A percentile compares a stretch with the other conserved stretches of the same genome.
Evolutionary conservation across 2,329 filamentous ascomycete species (phyloP).

Genomic region (Lithohypha guttulata): DNA sequence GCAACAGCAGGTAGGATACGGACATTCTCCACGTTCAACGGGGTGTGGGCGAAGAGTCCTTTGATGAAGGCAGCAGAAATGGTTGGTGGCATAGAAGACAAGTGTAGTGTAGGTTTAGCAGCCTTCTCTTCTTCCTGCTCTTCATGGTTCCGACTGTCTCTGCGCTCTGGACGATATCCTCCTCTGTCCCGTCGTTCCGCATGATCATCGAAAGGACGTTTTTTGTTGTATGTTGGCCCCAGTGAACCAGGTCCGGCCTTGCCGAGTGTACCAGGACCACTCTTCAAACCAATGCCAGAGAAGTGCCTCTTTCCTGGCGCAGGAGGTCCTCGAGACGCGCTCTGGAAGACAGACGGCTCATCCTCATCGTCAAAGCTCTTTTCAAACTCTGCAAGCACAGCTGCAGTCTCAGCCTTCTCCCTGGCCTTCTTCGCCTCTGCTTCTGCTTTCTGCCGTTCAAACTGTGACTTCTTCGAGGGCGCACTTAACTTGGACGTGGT

Average conservation of each 20-base stretch:
- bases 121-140: conserved; percentile 38
- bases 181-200: conserved; percentile 27
- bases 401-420: conserved; percentile 77
- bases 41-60: conserved; percentile 37
- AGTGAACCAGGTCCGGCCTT: conserved; percentile 55
- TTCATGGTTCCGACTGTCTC: conserved; percentile 36
- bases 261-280: conserved; percentile 40
- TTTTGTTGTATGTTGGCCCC: conserved; percentile 46
- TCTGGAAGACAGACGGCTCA: conserved; percentile 18
- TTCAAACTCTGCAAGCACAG: conserved; percentile 77
- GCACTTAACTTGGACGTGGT: conserved; percentile 63
- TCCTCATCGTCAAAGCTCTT: conserved; percentile 51
- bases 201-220: conserved; percentile 40
- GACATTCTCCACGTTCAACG: conserved; percentile 59
- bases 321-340: conserved; percentile 24
- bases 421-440: conserved; percentile 76
- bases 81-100: conserved; percentile 43
- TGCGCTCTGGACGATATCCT: conserved; percentile 24
- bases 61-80: conserved; percentile 42
- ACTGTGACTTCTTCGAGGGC: conserved; percentile 71
- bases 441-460: conserved; percentile 80
- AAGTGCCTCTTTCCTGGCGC: conserved; percentile 53
- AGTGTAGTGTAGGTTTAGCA: conserved; percentile 45
- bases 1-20: conserved; percentile 54
- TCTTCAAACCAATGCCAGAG: conserved; percentile 34